Evolutionary conservation across 78 protist genomes (phyloP), one percentile per base, ranked within the genome.

Genomic region (Parvularia atlantis): DNA sequence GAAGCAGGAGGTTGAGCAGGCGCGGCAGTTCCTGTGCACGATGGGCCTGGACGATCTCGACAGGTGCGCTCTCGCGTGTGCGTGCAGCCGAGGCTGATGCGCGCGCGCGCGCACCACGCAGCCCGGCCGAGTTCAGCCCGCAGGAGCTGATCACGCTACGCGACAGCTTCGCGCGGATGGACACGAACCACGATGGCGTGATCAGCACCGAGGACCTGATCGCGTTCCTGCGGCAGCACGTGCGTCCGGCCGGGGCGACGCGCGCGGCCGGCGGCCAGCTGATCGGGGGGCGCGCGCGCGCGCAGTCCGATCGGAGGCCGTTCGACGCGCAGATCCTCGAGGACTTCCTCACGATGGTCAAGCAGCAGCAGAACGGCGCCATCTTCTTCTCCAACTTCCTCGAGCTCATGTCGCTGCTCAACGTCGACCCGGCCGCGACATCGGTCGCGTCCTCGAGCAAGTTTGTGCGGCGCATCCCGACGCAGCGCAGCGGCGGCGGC

Each of bases 1-100:
- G 52, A 68, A 80, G 33, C 33, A 31, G 33, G 82, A 85, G 57
- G 44, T 57, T 0, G 73, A 48, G 22, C 60, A 80, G 33, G 44
- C 86, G 22, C 33, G 26, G 36, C 26, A 60, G 20, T 84, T 64
- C 60, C 59, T 84, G 28, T 26, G 67, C 7, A 80, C 86, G 20
- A 69, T 71, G 77, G 69, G 63, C 40, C 24, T 28, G 37, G n/a
- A n/a, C n/a, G n/a, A n/a, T n/a, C n/a, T n/a, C n/a, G n/a, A n/a
- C n/a, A n/a, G n/a, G n/a, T n/a, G n/a, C n/a, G n/a, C n/a, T n/a
- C n/a, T n/a, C n/a, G n/a, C n/a, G n/a, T n/a, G n/a, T n/a, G n/a
- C n/a, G n/a, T n/a, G n/a, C n/a, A n/a, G n/a, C n/a, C n/a, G 60
- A 24, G 19, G 60, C 60, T 10, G 11, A 20, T 35, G 35, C 6